Base-by-base conservation (phyloP, 2,329 filamentous ascomycete genomes). In the Fusarium xylarioides region DNA sequence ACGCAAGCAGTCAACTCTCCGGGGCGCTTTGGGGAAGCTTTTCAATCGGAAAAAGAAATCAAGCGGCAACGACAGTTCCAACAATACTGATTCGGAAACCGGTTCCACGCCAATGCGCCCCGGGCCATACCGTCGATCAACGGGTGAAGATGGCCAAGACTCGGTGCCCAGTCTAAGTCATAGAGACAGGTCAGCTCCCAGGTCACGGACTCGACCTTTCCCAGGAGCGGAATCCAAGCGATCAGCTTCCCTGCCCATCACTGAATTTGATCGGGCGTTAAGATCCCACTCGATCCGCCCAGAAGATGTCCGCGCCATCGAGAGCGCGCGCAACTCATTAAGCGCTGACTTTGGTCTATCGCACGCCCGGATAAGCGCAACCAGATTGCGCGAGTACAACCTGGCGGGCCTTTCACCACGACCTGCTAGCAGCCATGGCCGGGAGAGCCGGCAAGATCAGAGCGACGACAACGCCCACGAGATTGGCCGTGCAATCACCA, bases 401-500 rank as follows among this genome's bases (percentile, higher is more conserved):
- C 83, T 87, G 70, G 83, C 83, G 4, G 90, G 90, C 1, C 81
- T 91, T 49, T 89, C 88, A 5, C 90, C 90, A 0, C 84, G 90
- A 42, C 90, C 90, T 26, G 88, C 87, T n/a, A 91, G 89, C 75
- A 85, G 85, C 11, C 88, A 90, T 47, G 88, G 84, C 11, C 85
- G 87, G 40, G 85, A 83, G 28, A 86, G 82, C 49, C 82, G 80
- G 30, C 74, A 81, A 56, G 75, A 81, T 15, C 76, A 78, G 28
- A 79, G 77, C 7, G 80, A 82, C 19, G 83, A 86, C 2, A 84
- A 88, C 64, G 84, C 86, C 1, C 81, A 83, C n/a, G 85, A 88
- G 63, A 91, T 91, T 66, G 90, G 89, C n/a, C 86, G 87, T 23
- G 90, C 90, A 52, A 87, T 91, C 53, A 90, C 89, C 5, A 89